These are phyloP conservation scores for Talaromyces borbonicus DNA, from an alignment of 495 filamentous ascomycete genomes.

Conservation along the genomic window DNA sequence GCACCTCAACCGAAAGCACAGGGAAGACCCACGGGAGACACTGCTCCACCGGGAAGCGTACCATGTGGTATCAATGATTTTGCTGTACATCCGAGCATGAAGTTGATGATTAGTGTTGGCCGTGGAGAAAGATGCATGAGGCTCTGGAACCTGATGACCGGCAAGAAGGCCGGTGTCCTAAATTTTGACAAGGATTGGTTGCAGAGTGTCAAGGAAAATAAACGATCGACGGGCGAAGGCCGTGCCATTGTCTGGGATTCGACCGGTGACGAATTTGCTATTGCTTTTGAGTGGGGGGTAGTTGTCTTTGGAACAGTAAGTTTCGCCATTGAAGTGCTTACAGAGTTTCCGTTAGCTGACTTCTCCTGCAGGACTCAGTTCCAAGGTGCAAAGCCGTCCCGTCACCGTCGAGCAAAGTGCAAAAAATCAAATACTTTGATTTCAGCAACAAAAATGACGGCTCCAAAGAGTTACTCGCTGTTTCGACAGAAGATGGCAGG, in stretches of 20 bases:
- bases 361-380: conserved; percentile 50
- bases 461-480: conserved; percentile 48
- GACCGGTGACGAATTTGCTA: conserved; percentile 68
- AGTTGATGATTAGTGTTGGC: conserved; percentile 85
- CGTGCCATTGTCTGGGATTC: conserved; percentile 71
- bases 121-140: conserved; percentile 85
- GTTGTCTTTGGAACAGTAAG: conserved; percentile 72
- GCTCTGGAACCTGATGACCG: conserved; percentile 94
- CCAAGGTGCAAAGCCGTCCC: conserved; percentile 63
- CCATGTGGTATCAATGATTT: conserved; percentile 91
- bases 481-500: conserved; percentile 90
- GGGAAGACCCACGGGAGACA: conserved; percentile 83
- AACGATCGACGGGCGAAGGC: conserved; percentile 73
- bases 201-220: conserved; percentile 62
- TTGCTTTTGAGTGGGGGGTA: conserved; percentile 79
- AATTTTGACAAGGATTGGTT: conserved; percentile 66
- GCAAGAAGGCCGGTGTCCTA: conserved; percentile 85
- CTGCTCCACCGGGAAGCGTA: conserved; percentile 69
- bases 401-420: conserved; percentile 65
- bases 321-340: conserved; percentile 3
- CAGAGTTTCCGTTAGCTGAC: conserved; percentile 14
- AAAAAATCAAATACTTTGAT: conserved; percentile 64
- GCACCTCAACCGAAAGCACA: conserved; percentile 74
- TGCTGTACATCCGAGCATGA: conserved; percentile 90
- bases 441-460: conserved; percentile 29